phyloP scores from a whole-genome alignment of 768 basidiomycete genomes.

The Holtermannia corniformis region DNA sequence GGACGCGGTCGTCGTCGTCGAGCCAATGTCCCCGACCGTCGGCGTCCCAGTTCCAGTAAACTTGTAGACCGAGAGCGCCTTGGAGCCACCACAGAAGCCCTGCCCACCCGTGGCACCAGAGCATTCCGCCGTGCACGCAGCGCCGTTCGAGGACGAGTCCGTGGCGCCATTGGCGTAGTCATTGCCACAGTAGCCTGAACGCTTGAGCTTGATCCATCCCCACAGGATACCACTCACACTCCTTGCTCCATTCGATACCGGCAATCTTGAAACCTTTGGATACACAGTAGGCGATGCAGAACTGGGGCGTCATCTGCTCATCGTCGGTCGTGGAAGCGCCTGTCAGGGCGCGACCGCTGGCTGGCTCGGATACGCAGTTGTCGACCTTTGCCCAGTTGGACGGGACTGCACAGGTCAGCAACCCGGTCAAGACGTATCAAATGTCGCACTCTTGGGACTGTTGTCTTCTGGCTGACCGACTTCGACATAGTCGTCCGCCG shows the following conservation, averaged over 20 bases:
- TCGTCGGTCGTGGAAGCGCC: not conserved
- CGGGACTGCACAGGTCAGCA: constrained; percentile 2
- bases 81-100: constrained; percentile 15
- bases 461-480: not conserved
- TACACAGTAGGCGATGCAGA: constrained; percentile 15
- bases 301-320: constrained; percentile 12
- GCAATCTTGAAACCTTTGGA: constrained; percentile 10
- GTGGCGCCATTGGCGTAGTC: not conserved
- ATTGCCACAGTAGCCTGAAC: constrained; percentile 13
- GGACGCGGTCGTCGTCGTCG: too few species aligned
- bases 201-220: not conserved
- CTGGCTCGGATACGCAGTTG: constrained; percentile 6
- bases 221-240: not conserved
- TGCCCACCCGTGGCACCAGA: constrained; percentile 6
- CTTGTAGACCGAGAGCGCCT: constrained; percentile 16
- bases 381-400: constrained; percentile 1
- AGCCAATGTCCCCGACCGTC: not conserved
- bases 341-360: constrained; percentile 2
- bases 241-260: constrained; percentile 10
- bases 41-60: not conserved
- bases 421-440: not conserved
- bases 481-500: not conserved
- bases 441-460: not conserved
- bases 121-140: constrained; percentile 6
- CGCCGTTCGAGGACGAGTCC: constrained; percentile 1